Conservation (phyloP, 208 protist genomes). For the Novymonas esmeraldas region DNA sequence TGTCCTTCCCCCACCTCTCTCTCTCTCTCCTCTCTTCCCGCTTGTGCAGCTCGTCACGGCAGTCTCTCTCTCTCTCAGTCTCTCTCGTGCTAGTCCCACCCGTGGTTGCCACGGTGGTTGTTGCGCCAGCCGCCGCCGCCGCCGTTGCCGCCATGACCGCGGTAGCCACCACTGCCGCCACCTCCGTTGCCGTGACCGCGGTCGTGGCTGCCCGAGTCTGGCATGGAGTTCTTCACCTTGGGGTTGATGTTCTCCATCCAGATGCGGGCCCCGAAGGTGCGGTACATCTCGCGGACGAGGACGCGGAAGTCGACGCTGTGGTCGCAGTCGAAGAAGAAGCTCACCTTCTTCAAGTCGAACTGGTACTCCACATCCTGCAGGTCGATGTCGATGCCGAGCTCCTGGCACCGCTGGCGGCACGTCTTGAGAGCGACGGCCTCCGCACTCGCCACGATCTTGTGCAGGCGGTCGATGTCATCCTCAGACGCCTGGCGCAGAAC, state of each 20-base stretch:
- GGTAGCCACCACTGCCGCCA: slow-evolving; percentile 17
- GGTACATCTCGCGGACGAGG: slow-evolving; percentile 90
- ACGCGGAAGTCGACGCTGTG: slow-evolving; percentile 89
- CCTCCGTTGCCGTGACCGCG: slow-evolving; percentile 27
- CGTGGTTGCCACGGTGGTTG: slow-evolving; percentile 25
- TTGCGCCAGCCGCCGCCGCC: slow-evolving; percentile 29
- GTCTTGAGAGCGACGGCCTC: slow-evolving; percentile 88
- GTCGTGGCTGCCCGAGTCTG: slow-evolving; percentile 37
- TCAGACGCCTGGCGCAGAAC: slow-evolving; percentile 67
- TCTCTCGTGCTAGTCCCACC: slow-evolving; percentile 22
- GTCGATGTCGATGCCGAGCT: slow-evolving; percentile 85
- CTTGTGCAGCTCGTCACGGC: not conserved
- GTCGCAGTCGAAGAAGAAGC: slow-evolving; percentile 92
- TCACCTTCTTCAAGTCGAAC: slow-evolving; percentile 94
- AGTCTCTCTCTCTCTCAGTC: not conserved
- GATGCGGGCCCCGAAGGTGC: slow-evolving; percentile 88
- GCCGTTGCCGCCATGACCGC: slow-evolving; percentile 11
- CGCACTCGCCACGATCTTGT: slow-evolving; percentile 75
- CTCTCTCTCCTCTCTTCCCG: not conserved
- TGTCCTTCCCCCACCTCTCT: not conserved
- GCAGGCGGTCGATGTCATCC: slow-evolving; percentile 77
- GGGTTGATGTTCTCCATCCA: slow-evolving; percentile 94
- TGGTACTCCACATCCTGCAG: slow-evolving; percentile 90
- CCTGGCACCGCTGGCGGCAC: slow-evolving; percentile 78
- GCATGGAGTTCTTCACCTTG: slow-evolving; percentile 84